Evolutionary conservation across 352 stramenopile species (phyloP).

Genomic region (Phytophthora pseudosyringae): DNA sequence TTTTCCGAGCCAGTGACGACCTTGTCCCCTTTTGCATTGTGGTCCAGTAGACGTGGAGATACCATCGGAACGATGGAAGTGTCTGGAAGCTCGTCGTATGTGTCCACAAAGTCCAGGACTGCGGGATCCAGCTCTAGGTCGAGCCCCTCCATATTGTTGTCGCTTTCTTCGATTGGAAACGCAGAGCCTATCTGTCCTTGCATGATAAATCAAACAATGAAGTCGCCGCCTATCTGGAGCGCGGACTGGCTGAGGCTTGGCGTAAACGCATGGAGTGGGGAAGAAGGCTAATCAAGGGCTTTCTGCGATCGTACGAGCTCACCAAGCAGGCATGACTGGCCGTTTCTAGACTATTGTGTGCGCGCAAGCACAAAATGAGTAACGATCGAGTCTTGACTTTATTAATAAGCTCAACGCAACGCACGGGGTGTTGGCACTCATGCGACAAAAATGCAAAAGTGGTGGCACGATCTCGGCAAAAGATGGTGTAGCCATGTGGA

Average conservation of each 20-base stretch:
- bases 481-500: not conserved
- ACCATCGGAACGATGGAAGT: not conserved
- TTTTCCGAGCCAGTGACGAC: too few species aligned
- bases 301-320: too few species aligned
- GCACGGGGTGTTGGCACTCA: too few species aligned
- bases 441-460: too few species aligned
- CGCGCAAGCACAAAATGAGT: not conserved
- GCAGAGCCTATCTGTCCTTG: not conserved
- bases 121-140: conserved; percentile 10
- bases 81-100: not conserved
- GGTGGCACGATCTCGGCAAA: too few species aligned
- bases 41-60: not conserved
- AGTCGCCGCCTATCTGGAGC: too few species aligned
- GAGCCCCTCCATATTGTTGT: not conserved
- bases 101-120: conserved; percentile 2
- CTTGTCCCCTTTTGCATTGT: not conserved
- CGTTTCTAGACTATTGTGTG: not conserved
- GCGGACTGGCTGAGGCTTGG: not conserved
- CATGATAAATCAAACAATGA: too few species aligned
- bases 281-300: not conserved
- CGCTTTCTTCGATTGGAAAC: not conserved
- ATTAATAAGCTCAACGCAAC: too few species aligned
- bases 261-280: not conserved
- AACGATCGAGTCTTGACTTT: not conserved
- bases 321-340: too few species aligned